Percentiles rank a stretch among this genome's conserved stretches.
phyloP scores from a whole-genome alignment of 2,329 filamentous ascomycete species.

The Fusarium albidum region DNA sequence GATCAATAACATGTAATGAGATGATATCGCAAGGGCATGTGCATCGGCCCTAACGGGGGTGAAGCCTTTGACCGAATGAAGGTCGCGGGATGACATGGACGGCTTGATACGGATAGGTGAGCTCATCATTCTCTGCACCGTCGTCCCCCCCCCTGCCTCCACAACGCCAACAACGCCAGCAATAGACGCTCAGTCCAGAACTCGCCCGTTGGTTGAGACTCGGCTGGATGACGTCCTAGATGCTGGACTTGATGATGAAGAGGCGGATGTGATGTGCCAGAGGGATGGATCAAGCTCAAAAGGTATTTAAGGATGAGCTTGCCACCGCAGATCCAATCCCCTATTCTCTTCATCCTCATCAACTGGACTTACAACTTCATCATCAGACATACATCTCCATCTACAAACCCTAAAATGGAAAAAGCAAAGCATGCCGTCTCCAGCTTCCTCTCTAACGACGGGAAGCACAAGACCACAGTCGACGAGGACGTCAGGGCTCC shows the following conservation, averaged over 20 bases:
- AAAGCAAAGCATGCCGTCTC: slow-evolving; percentile 70
- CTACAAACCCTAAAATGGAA: slow-evolving; percentile 59
- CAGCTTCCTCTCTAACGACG: slow-evolving; percentile 67
- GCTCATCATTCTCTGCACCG: slow-evolving; percentile 7
- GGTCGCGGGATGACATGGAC: slow-evolving; percentile 33
- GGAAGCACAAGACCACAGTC: slow-evolving; percentile 75
- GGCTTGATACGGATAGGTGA: slow-evolving; percentile 36
- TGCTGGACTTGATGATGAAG: slow-evolving; percentile 16
- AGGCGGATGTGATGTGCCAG: slow-evolving; percentile 5
- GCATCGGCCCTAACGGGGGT: slow-evolving; percentile 3
- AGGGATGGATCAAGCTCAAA: background rate
- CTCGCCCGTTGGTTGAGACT: slow-evolving; percentile 9
- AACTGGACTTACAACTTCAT: background rate
- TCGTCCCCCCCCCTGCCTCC: background rate
- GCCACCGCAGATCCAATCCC: background rate
- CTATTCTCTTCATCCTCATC: slow-evolving; percentile 1
- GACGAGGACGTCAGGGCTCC: slow-evolving; percentile 70
- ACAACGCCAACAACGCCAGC: background rate
- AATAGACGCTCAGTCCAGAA: slow-evolving; percentile 1
- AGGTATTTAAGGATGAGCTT: slow-evolving; percentile 24
- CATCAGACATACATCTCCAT: background rate
- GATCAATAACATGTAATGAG: no score
- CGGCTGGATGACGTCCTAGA: slow-evolving; percentile 29
- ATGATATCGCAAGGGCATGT: slow-evolving; percentile 8
- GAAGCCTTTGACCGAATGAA: slow-evolving; percentile 18